Base-by-base conservation (phyloP, 306 rosid genomes). In the Cyamopsis tetragonoloba region DNA sequence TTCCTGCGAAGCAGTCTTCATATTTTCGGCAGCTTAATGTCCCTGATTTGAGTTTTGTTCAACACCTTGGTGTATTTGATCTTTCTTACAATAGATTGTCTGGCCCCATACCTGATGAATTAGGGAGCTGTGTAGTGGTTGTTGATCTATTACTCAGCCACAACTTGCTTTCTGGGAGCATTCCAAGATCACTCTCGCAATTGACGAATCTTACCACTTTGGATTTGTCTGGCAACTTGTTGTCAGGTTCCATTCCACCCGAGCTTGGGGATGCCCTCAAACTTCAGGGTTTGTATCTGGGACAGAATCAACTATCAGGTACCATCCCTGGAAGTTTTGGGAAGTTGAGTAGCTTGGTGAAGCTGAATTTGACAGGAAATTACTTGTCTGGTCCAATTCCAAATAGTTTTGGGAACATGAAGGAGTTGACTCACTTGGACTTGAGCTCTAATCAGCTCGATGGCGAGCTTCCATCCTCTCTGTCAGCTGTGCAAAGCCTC, bases 41-140 rank as follows among this genome's bases (percentile, higher is more conserved):
- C 55, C 99, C 99, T 27, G 97, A 85, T 68, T 66, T 87, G 85
- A 86, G 95, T 80, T 95, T 88, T 83, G 75, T 95, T 46, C 99
- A 95, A 63, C 99, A 95, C 66, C 92, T 81, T 79, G 99, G 99
- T 12, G 87, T 95, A 8, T 81, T 82, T 58, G 99, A 90, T 81
- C 84, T 95, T 31, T 95, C 99, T 17, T 60, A 85, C 75, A 95
- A 95, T 62, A 83, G 85, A 62, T 66, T 95, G 82, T 82, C 99
- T 17, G 99, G 99, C 41, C 23, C 77, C 28, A 90, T 95, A 70
- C 99, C 99, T 17, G 89, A 90, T 53, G 92, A 86, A 62, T 30
- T 95, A 60, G 96, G 95, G 18, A 61, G 63, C 48, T 95, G 95
- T 74, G 59, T 77, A 12, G 79, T 83, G 44, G 69, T 95, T 41